Base-by-base conservation (phyloP, 768 basidiomycete species). In the Suillus paluster region DNA sequence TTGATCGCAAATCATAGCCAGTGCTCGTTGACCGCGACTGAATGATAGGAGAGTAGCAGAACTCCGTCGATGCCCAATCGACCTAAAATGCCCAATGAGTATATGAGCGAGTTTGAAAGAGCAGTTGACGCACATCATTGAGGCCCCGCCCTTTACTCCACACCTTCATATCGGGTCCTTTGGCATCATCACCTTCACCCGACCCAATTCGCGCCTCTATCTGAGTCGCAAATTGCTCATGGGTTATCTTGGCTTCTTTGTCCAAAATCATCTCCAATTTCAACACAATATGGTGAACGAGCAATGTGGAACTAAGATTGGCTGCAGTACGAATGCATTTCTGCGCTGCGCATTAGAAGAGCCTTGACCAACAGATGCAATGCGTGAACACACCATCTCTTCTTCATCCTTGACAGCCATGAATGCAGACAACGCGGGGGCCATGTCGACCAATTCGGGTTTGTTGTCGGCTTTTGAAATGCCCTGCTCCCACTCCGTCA, bases 21-120 rank as follows among this genome's bases (percentile, higher is more conserved):
- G 84, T 81, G 63, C 82, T 85, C 39, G 90, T 90, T 9, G 93
- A 91, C 45, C 90, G 90, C 7, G 96, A 98, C 67, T 98, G 97
- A 71, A 99, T 93, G 73, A 98, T 96, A 2, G 97, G 95, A 3
- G 92, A 86, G 75, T 97, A 98, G 67, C 92, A 92, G 77, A 96
- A 97, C 75, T 99, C 97, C 7, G 91, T 90, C 3, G 88, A 84
- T n/a, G 81, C 79, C 86, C 92, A 97, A 71, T 99, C 95, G 60
- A 95, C 83, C 93, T 97, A 68, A 15, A 61, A 63, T 62, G 60
- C 62, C 41, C 59, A n/a, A 36, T 46, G 56, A 44, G 55, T 61
- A 17, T 38, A 44, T 27, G 53, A 8, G 41, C 36, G 30, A 56
- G 33, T 36, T 17, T 19, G 23, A 44, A 59, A 30, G 42, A 48